These are phyloP conservation scores for Talaromyces liani DNA, from an alignment of 495 filamentous ascomycete species.

Conservation along the genomic window DNA sequence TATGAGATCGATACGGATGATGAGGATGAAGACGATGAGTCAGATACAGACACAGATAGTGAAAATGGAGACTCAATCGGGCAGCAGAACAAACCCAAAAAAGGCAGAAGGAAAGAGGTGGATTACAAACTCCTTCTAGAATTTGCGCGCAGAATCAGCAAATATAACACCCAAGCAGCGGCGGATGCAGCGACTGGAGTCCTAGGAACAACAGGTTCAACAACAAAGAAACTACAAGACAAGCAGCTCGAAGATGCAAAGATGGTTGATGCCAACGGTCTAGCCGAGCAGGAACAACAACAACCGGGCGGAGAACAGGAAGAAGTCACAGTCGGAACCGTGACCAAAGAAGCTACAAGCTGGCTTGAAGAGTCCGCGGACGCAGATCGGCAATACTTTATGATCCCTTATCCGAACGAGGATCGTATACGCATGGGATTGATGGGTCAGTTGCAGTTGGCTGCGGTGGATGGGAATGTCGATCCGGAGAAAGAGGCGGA, in stretches of 20 bases:
- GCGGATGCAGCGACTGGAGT: constrained; percentile 31
- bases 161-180: constrained; percentile 41
- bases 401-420: constrained; percentile 41
- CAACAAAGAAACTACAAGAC: constrained; percentile 11
- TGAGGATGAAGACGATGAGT: constrained; percentile 14
- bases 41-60: constrained; percentile 6
- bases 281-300: constrained; percentile 2
- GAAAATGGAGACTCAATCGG: background rate
- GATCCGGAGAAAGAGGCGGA: constrained; percentile 37
- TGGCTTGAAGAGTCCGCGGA: constrained; percentile 42
- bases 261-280: constrained; percentile 11
- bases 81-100: constrained; percentile 1
- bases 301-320: constrained; percentile 14
- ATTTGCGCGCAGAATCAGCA: constrained; percentile 41
- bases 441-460: constrained; percentile 39
- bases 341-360: constrained; percentile 35
- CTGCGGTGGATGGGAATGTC: constrained; percentile 22
- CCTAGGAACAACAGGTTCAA: background rate
- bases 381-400: constrained; percentile 35
- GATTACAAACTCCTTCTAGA: constrained; percentile 37
- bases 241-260: constrained; percentile 5
- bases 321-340: constrained; percentile 30
- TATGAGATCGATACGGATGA: constrained; percentile 14
- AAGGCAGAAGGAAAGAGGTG: constrained; percentile 24
- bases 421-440: constrained; percentile 41